These are phyloP conservation scores for Taphrina flavorubra DNA, from an alignment of 1,139 yeast genomes.

Conservation along the genomic window DNA sequence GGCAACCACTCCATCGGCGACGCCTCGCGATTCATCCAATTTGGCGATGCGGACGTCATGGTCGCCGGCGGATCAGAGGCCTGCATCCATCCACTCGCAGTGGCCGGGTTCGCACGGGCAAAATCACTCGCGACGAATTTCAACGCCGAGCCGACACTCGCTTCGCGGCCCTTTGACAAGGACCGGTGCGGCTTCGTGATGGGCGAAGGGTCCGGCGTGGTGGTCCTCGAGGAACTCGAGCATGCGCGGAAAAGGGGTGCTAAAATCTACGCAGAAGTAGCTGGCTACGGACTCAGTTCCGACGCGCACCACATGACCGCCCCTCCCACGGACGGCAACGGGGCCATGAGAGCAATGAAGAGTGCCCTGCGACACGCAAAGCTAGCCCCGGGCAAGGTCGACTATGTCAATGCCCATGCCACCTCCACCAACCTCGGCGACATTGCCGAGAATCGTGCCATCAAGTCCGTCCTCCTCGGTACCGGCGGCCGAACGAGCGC, in stretches of 20 bases:
- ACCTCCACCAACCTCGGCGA: slow-evolving; percentile 93
- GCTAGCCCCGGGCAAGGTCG: slow-evolving; percentile 59
- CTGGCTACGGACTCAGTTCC: slow-evolving; percentile 88
- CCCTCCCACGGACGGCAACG: slow-evolving; percentile 80
- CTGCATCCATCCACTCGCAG: slow-evolving; percentile 80
- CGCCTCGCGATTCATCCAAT: slow-evolving; percentile 76
- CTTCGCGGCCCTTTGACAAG: slow-evolving; percentile 88
- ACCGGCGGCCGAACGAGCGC: slow-evolving; percentile 44
- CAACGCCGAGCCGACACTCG: slow-evolving; percentile 65
- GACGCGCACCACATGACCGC: slow-evolving; percentile 95
- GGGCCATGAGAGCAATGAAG: slow-evolving; percentile 83
- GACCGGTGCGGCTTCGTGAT: slow-evolving; percentile 85
- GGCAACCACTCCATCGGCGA: slow-evolving; percentile 95
- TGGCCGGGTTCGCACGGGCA: slow-evolving; percentile 92
- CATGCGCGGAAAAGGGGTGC: slow-evolving; percentile 71
- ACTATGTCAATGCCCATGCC: slow-evolving; percentile 93
- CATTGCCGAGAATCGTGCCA: slow-evolving; percentile 81
- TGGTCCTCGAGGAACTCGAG: slow-evolving; percentile 66
- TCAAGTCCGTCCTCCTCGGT: slow-evolving; percentile 56
- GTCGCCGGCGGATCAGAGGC: slow-evolving; percentile 94
- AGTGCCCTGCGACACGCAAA: slow-evolving; percentile 67
- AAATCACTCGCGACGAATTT: slow-evolving; percentile 72
- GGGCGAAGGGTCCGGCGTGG: slow-evolving; percentile 88
- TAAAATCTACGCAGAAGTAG: slow-evolving; percentile 76
- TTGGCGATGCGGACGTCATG: slow-evolving; percentile 84